Evolutionary conservation across 106 monocot genomes (phyloP).

Genomic region (Alisma plantagoaquatica): DNA sequence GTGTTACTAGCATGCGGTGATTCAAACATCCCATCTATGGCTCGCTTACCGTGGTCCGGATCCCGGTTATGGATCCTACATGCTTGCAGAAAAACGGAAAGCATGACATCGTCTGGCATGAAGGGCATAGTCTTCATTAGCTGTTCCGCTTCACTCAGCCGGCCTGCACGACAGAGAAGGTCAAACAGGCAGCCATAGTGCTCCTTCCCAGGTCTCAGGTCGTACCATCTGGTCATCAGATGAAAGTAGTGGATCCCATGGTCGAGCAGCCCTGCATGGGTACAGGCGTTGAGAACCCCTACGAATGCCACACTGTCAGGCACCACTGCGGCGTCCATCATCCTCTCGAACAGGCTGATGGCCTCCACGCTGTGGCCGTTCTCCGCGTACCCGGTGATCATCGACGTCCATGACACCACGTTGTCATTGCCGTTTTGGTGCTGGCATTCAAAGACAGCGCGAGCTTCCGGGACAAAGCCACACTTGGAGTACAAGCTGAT

Average conservation of each 20-base stretch:
- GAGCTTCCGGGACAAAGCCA: constrained; percentile 48
- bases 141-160: constrained; percentile 44
- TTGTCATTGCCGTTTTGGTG: constrained; percentile 36
- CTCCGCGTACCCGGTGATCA: constrained; percentile 85
- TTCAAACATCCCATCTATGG: constrained; percentile 36
- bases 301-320: constrained; percentile 58
- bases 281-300: constrained; percentile 69
- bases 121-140: constrained; percentile 36
- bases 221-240: constrained; percentile 32
- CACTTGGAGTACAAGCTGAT: constrained; percentile 79
- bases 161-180: constrained; percentile 53
- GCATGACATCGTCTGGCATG: constrained; percentile 52
- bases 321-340: constrained; percentile 24
- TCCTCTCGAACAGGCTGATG: constrained; percentile 47
- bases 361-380: constrained; percentile 53
- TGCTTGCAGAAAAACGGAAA: constrained; percentile 52
- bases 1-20: too few relatives aligned
- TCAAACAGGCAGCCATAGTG: constrained; percentile 86
- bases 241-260: constrained; percentile 50
- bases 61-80: constrained; percentile 54
- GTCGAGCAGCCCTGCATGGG: constrained; percentile 63
- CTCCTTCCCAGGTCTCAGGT: constrained; percentile 51
- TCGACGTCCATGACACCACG: constrained; percentile 74
- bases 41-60: constrained; percentile 29
- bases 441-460: constrained; percentile 12